Percentiles rank a stretch among this genome's conserved stretches.
Conservation (phyloP, 257 asterid genomes). For the Solanum clarkiae region DNA sequence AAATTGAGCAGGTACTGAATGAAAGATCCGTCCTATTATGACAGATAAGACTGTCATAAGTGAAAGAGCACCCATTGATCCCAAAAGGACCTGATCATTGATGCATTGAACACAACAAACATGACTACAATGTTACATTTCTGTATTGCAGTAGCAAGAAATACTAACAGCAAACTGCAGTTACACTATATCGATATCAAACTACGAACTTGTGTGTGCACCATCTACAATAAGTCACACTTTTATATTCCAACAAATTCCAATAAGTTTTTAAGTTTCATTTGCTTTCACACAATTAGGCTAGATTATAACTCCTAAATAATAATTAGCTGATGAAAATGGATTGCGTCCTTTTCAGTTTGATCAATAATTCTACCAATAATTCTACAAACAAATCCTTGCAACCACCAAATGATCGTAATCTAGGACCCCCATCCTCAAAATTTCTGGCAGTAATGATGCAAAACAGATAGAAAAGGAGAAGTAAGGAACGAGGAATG, state of each 20-base stretch:
- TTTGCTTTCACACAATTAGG: neutral
- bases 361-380: neutral
- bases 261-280: neutral
- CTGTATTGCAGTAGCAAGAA: neutral
- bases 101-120: neutral
- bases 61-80: slow-evolving; percentile 95
- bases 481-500: neutral
- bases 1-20: slow-evolving; percentile 92
- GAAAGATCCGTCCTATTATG: slow-evolving; percentile 74
- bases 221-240: neutral
- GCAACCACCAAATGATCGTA: neutral
- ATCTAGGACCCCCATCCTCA: neutral
- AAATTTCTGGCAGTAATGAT: neutral
- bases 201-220: neutral
- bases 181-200: neutral
- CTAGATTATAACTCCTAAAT: neutral
- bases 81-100: slow-evolving; percentile 70
- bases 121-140: neutral
- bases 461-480: neutral
- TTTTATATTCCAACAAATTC: neutral
- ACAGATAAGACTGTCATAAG: slow-evolving; percentile 88
- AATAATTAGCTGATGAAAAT: neutral
- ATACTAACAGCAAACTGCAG: neutral
- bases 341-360: neutral
- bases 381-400: neutral